These are phyloP conservation scores for Lentinula aciculospora DNA, from an alignment of 768 basidiomycete genomes.

Conservation along the genomic window DNA sequence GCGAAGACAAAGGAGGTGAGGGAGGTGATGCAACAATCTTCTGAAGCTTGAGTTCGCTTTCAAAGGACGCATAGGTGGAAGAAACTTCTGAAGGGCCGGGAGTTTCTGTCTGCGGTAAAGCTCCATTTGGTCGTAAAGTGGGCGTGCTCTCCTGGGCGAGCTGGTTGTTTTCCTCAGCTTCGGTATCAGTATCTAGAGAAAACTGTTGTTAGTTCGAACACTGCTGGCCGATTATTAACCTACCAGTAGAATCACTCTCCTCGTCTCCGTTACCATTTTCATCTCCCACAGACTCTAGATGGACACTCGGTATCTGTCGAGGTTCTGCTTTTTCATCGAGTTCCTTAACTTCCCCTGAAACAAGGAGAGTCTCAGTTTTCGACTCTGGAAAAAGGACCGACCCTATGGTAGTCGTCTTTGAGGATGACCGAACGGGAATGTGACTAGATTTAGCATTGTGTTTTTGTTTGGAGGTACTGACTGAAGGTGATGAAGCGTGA, in stretches of 20 bases:
- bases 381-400: neutral
- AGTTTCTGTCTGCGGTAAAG: slow-evolving; percentile 11
- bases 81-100: slow-evolving; percentile 8
- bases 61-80: neutral
- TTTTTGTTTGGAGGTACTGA: neutral
- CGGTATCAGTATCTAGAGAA: neutral
- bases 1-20: slow-evolving; percentile 27
- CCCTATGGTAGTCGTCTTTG: slow-evolving; percentile 16
- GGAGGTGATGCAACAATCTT: slow-evolving; percentile 13
- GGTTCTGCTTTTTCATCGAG: neutral
- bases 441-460: slow-evolving; percentile 21
- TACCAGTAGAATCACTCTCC: neutral
- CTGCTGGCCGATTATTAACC: neutral
- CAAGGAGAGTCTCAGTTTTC: neutral
- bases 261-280: neutral
- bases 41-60: slow-evolving; percentile 14
- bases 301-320: neutral
- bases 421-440: slow-evolving; percentile 39
- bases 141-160: slow-evolving; percentile 20
- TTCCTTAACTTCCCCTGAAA: neutral
- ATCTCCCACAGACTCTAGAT: neutral
- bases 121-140: slow-evolving; percentile 13
- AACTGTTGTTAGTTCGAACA: neutral
- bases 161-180: slow-evolving; percentile 6
- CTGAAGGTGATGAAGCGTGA: neutral